A percentile compares a stretch with the other conserved stretches of the same genome.
phyloP scores from a whole-genome alignment of 139 green algal genomes.

The Micromonas commoda region DNA sequence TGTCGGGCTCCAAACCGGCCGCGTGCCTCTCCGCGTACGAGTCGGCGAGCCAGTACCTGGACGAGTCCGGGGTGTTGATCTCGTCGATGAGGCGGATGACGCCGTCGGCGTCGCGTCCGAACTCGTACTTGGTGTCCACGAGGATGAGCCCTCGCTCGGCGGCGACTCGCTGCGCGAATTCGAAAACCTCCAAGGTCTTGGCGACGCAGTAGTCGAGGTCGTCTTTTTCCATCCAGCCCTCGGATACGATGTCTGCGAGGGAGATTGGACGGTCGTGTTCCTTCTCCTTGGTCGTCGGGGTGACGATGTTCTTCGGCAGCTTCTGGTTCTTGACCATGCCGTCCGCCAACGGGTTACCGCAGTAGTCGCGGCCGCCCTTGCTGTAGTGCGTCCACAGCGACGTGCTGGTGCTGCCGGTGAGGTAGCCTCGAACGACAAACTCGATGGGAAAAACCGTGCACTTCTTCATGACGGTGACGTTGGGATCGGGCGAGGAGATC shows the following conservation, averaged over 20 bases:
- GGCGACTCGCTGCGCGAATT: slow-evolving; percentile 80
- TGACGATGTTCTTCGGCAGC: slow-evolving; percentile 79
- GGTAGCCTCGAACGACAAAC: slow-evolving; percentile 92
- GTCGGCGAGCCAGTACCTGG: slow-evolving; percentile 87
- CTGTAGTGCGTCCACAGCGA: slow-evolving; percentile 97
- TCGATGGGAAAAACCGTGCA: slow-evolving; percentile 94
- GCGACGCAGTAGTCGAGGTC: slow-evolving; percentile 40
- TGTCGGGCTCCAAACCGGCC: slow-evolving; percentile 76
- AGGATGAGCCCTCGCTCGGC: slow-evolving; percentile 79
- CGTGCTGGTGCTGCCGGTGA: slow-evolving; percentile 93
- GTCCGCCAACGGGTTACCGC: slow-evolving; percentile 89
- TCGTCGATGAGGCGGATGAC: slow-evolving; percentile 70
- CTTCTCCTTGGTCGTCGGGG: slow-evolving; percentile 90
- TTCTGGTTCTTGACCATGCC: slow-evolving; percentile 90
- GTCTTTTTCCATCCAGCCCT: slow-evolving; percentile 74
- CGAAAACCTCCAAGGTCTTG: slow-evolving; percentile 80
- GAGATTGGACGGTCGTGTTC: slow-evolving; percentile 86
- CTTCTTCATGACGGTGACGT: slow-evolving; percentile 87
- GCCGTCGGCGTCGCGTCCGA: slow-evolving; percentile 65
- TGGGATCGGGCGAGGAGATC: slow-evolving; percentile 77
- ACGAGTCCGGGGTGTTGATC: slow-evolving; percentile 93
- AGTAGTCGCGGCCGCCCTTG: slow-evolving; percentile 68
- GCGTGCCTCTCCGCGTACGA: slow-evolving; percentile 72
- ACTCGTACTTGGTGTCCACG: slow-evolving; percentile 79
- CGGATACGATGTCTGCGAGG: slow-evolving; percentile 51